Percentiles rank a stretch among this genome's conserved stretches.
These are phyloP conservation scores for Corymbia citriodora DNA, from an alignment of 441 rosid species.

Conservation along the genomic window DNA sequence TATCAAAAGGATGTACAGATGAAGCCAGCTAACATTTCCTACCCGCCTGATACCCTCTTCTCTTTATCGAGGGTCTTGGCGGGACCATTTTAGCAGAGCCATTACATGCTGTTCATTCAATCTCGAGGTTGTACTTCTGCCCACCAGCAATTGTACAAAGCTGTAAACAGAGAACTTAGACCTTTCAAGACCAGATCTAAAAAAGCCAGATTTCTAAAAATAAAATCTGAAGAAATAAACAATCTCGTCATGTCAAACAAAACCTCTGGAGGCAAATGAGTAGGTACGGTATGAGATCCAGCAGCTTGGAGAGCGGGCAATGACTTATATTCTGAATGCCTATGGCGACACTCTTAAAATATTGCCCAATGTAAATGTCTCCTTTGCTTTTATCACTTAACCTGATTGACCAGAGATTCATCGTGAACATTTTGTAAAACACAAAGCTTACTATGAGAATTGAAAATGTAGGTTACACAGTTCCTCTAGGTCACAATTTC, in stretches of 20 bases:
- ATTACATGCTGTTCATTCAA: constrained; percentile 42
- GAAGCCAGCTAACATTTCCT: too few species aligned
- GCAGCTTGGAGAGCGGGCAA: constrained; percentile 62
- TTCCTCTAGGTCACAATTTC: neutral
- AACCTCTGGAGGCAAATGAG: constrained; percentile 75
- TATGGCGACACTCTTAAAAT: neutral
- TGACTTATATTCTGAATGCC: constrained; percentile 16
- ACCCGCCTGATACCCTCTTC: too few species aligned
- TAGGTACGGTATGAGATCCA: constrained; percentile 10
- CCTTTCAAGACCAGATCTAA: neutral
- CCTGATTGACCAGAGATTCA: constrained; percentile 15
- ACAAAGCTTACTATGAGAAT: neutral
- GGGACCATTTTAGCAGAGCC: constrained; percentile 5
- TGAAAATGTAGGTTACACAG: neutral
- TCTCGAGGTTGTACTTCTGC: constrained; percentile 36
- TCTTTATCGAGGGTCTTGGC: too few species aligned
- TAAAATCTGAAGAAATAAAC: neutral
- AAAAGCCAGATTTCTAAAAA: neutral
- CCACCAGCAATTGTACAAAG: constrained; percentile 46
- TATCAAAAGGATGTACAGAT: too few species aligned
- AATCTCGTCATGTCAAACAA: neutral
- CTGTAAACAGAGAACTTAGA: constrained; percentile 19
- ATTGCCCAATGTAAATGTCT: too few species aligned
- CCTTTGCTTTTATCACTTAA: neutral
- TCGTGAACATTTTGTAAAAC: neutral